These are phyloP conservation scores for Dimocarpus longan DNA, from an alignment of 345 rosid species.

Conservation along the genomic window DNA sequence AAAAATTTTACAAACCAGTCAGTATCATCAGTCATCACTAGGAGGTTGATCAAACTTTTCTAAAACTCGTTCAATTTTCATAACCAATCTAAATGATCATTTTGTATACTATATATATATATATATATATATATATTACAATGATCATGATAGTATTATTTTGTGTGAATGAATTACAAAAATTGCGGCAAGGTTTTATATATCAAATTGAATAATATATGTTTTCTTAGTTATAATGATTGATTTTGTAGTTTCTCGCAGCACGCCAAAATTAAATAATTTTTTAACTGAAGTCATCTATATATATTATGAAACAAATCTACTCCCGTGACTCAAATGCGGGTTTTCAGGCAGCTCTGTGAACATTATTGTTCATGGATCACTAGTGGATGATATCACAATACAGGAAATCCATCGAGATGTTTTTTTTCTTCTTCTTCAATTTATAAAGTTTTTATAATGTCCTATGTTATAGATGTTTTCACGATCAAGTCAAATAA, in stretches of 20 bases:
- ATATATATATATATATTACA: too few relatives aligned
- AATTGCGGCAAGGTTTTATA: too few relatives aligned
- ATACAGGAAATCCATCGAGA: neutral
- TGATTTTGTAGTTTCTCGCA: neutral
- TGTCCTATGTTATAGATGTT: too few relatives aligned
- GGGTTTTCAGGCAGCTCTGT: slow-evolving; percentile 4
- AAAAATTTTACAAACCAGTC: neutral
- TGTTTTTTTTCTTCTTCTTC: neutral
- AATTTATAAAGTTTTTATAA: neutral
- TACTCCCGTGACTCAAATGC: slow-evolving; percentile 7
- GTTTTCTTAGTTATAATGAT: neutral
- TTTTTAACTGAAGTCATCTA: neutral
- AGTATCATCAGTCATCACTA: neutral
- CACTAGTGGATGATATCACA: too few relatives aligned
- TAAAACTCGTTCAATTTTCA: neutral
- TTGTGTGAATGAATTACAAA: neutral
- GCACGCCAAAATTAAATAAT: neutral
- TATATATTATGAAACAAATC: slow-evolving; percentile 10
- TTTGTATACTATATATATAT: too few relatives aligned
- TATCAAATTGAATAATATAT: neutral
- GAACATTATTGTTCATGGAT: neutral
- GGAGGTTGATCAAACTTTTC: neutral
- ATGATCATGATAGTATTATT: too few relatives aligned
- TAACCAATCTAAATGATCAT: neutral
- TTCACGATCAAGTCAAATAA: too few relatives aligned